Evolutionary conservation across 2,329 filamentous ascomycete species (phyloP), one percentile per base, ranked within the genome.

Genomic region (Lasiodiplodia hormozganensis): DNA sequence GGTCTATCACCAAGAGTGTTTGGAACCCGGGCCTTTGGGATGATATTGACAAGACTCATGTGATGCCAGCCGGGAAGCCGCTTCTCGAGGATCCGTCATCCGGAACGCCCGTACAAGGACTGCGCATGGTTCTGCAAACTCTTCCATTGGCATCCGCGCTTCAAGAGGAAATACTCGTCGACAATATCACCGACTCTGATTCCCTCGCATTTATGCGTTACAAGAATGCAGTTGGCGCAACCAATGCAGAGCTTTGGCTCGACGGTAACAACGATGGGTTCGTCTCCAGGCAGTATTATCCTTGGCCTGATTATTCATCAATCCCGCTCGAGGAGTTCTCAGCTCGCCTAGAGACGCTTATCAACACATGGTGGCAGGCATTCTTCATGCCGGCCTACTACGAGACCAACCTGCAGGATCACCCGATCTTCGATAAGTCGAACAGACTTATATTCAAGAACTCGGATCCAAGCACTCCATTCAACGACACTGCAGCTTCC

Each of bases 281-380:
- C 36, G 12, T 28, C 10, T 43, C 38, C n/a, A n/a, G 10, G 7
- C 21, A 38, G 34, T n/a, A 60, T 38, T 8, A 18, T 21, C 23
- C 56, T 3, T 60, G 56, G 56, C 36, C 36, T 0, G 56, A 60
- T 21, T 60, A 28, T 21, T 31, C 36, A 5, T 23, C 16, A 0
- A 8, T 60, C n/a, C 36, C 21, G 14, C 21, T 14, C 12, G 36
- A 18, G 3, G 56, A 60, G 0, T 47, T 60, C 38, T 28, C 56
- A 7, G 12, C 38, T 6, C 56, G 56, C 21, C 10, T 60, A 2
- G 56, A 60, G 38, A 10, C 56, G 1, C 21, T 60, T 10, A 18
- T 60, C 38, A 60, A 60, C 23, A 60, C 56, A 4, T 60, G 34
- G 21, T 60, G 56, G 56, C 56, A 60, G 38, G n/a, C 56, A 4